Conservation (phyloP, 2,329 filamentous ascomycete genomes). For the Thelonectria olida region DNA sequence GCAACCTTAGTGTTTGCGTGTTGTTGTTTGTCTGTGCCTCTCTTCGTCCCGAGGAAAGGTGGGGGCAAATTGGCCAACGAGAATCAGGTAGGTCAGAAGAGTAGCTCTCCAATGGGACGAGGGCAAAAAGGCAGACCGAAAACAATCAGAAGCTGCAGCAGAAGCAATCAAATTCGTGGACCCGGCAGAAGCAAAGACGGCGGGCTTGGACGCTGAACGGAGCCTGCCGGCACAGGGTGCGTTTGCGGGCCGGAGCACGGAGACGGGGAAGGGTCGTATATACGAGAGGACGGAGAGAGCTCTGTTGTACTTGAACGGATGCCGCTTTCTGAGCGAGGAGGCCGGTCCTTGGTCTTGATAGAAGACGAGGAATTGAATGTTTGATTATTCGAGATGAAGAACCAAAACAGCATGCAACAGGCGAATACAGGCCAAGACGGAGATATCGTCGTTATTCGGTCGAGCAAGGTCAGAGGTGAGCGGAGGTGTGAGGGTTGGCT, state of each 20-base stretch:
- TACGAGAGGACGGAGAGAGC: constrained; percentile 1
- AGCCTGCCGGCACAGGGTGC: constrained; percentile 6
- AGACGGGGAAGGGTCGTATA: constrained; percentile 14
- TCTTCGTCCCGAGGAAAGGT: neutral
- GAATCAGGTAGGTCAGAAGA: neutral
- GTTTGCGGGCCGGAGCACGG: constrained; percentile 18
- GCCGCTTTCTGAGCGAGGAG: neutral
- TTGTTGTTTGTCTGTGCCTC: neutral
- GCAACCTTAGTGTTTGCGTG: neutral
- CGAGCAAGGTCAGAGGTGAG: neutral
- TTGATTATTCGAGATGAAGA: neutral
- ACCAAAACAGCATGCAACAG: neutral
- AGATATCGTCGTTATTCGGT: neutral
- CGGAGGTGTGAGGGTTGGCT: neutral
- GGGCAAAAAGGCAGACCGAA: neutral
- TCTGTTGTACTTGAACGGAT: neutral
- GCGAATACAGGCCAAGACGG: neutral
- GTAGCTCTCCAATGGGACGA: constrained; percentile 3
- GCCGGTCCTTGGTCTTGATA: neutral
- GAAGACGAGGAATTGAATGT: neutral
- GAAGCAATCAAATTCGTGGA: constrained; percentile 4
- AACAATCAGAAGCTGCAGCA: constrained; percentile 1
- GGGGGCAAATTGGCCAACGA: neutral
- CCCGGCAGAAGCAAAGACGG: constrained; percentile 6
- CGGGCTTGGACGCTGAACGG: constrained; percentile 12